Percentiles rank a stretch among this genome's conserved stretches.
Conservation (phyloP, 176 grass and related monocot species). For the Puya raimondii region DNA sequence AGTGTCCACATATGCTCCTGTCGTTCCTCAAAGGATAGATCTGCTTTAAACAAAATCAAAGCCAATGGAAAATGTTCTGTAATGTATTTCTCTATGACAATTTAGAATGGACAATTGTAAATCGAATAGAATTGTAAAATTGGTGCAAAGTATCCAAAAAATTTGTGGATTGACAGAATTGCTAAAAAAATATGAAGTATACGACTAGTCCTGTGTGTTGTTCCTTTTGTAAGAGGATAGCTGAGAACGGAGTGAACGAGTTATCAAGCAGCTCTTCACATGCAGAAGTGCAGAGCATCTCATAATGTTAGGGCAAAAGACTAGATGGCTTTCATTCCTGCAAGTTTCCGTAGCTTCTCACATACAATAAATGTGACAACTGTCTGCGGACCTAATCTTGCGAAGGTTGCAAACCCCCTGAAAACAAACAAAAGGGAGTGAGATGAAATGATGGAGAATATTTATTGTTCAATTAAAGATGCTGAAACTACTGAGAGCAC, state of each 20-base stretch:
- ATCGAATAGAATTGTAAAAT: neutral
- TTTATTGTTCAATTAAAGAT: neutral
- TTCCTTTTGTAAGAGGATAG: neutral
- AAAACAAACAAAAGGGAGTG: neutral
- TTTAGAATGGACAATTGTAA: neutral
- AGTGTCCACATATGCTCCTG: too few relatives aligned
- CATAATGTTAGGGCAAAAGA: neutral
- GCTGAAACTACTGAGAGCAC: too few relatives aligned
- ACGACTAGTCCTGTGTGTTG: neutral
- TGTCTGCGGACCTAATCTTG: conserved; percentile 83
- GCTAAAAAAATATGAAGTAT: neutral
- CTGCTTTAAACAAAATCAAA: too few relatives aligned
- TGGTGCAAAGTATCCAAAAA: neutral
- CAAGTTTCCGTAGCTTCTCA: conserved; percentile 70
- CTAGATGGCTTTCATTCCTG: conserved; percentile 65
- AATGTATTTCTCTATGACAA: too few relatives aligned
- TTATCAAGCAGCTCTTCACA: neutral
- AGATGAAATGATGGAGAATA: neutral
- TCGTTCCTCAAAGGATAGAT: too few relatives aligned
- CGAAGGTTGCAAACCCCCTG: conserved; percentile 83
- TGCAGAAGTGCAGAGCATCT: neutral
- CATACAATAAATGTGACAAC: conserved; percentile 71
- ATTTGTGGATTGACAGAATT: neutral
- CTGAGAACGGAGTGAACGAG: neutral
- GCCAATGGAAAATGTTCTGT: too few relatives aligned